Evolutionary conservation across 2,329 filamentous ascomycete genomes (phyloP), one percentile per base, ranked within the genome.

Genomic region (Fusarium hainanense): DNA sequence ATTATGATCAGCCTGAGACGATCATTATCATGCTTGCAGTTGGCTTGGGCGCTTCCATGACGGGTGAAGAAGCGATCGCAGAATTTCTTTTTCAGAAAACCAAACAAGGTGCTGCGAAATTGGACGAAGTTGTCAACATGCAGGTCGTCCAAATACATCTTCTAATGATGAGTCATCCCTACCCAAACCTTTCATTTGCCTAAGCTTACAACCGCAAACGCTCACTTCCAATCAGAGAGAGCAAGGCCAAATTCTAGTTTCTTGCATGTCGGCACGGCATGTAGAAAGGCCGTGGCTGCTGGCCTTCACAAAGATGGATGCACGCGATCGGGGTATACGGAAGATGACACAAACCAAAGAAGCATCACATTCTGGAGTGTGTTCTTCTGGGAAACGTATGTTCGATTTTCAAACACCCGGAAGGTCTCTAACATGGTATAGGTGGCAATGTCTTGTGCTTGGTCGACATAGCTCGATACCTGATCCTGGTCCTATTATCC

Each of bases 91-190:
- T 81, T 23, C 79, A 83, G 28, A 81, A 79, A n/a, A 81, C 81
- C 6, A 83, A 82, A 66, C 76, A 78, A 28, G 79, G 79, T 0
- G 72, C 77, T 14, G 70, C 70, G 8, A 74, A 77, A 8, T 75
- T 81, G 48, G 82, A 84, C 47, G 82, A 84, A 27, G 78, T 82
- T 18, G 82, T 84, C 4, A 84, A 84, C 44, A 67, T 82, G 16
- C 80, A 83, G 54, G 79, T 79, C 2, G 76, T 84, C 6, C 82
- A 84, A 59, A 76, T 83, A 9, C 77, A 81, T 1, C 67, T 83
- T 16, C 73, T 83, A 30, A 82, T 84, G 80, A 83, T 83, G 81
- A 82, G 82, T 68, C 34, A 44, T 4, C 25, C 51, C n/a, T 21
- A 37, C 25, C 18, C 10, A 47, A 32, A 69, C 14, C 11, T 70